Evolutionary conservation across 2,329 filamentous ascomycete species (phyloP), one percentile per base, ranked within the genome.

Genomic region (Aspergillus candidus): DNA sequence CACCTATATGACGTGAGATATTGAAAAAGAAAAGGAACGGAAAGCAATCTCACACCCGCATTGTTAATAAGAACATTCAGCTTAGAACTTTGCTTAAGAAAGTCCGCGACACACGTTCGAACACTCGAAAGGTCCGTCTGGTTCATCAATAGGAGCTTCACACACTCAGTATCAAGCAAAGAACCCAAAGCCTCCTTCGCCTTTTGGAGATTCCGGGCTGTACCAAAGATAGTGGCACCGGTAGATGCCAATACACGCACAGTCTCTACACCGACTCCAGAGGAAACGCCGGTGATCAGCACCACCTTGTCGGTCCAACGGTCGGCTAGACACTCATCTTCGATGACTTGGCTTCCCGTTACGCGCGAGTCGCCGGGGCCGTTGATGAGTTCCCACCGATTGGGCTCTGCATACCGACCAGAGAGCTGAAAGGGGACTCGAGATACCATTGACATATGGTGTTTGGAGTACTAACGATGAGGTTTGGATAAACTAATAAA

Each of bases 201-300:
- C 41, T 67, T 69, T 7, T 48, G 46, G 1, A 67, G 35, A 40
- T 70, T 54, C 1, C 70, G 57, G 0, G 59, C 69, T 1, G 64
- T 62, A 0, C 65, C 47, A 41, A 61, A 68, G 10, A 72, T 43
- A 2, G 48, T 63, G 0, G 67, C 68, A 6, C 47, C 53, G 10
- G 50, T 57, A 12, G 62, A 55, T 11, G 62, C 55, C 22, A 78
- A 59, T 1, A 72, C 73, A 11, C 63, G 61, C 1, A 63, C 69
- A 4, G 70, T 73, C 46, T 74, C 67, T 17, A 69, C 48, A 6
- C 72, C 72, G 13, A 74, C 54, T 1, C 71, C 72, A 7, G 68
- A 61, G 6, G 53, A 52, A 4, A 43, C 44, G 7, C 53, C 53
- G 2, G 53, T 54, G 12, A 54, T 48, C 3, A 55, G 15, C 2